Evolutionary conservation across 305 asterid genomes (phyloP), one percentile per base, ranked within the genome.

Genomic region (Stenogyne calaminthoides): DNA sequence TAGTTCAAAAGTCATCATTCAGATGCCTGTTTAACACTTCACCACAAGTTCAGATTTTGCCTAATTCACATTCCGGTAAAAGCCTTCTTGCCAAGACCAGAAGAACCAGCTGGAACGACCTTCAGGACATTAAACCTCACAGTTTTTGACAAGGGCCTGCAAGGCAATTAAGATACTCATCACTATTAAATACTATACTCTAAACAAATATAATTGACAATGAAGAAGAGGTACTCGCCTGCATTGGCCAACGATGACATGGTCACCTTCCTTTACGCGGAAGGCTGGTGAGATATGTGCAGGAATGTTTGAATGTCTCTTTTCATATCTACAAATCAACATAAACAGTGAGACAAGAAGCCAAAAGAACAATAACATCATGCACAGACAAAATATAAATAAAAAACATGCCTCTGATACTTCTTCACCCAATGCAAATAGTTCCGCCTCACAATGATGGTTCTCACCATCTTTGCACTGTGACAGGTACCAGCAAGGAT

Each of bases 251-350:
- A 90, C 79, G 25, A 34, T 88, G 42, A 88, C 92, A 63, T 90
- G 80, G 67, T 90, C 96, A 2, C 96, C 96, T 75, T 90, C 96
- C 71, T 78, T 90, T 77, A 87, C 92, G 44, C 96, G 96, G 83
- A 90, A 90, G 83, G 94, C 88, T n/a, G 96, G 96, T 39, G 96
- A 90, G 44, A 88, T 73, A 49, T 90, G 95, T 2, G 96, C 96
- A 3, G 96, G 88, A 42, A 84, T 90, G 76, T 90, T 90, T 0
- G 96, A 90, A 60, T 90, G 96, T 69, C 96, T 82, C 75, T 90
- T 90, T 77, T 90, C 96, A 71, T 86, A 90, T 64, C 96, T 90
- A 36, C 0, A 25, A 3, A 27, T 9, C 9, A 58, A 39, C 11
- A 57, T 4, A 66, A 68, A 63, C 25, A 55, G 42, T 69, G 8